Conservation (phyloP, 1,284 basidiomycete genomes). For the Golubevia pallescens region DNA sequence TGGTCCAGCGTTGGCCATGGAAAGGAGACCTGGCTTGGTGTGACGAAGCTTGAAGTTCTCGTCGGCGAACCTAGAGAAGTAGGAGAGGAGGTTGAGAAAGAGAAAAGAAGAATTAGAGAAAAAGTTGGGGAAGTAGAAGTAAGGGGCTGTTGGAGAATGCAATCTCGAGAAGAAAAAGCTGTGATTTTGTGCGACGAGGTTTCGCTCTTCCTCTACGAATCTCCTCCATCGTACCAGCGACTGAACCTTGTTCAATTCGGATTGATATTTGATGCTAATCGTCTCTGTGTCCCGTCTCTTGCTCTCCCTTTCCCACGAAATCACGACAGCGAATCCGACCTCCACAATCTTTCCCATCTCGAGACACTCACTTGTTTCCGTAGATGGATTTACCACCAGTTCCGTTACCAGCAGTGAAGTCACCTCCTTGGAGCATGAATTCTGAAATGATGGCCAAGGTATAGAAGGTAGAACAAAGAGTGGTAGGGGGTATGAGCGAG, state of each 20-base stretch:
- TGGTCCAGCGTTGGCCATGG: constrained; percentile 22
- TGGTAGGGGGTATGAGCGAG: neutral
- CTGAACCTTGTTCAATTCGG: neutral
- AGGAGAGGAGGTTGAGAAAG: no score
- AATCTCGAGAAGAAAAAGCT: neutral
- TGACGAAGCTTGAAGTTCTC: constrained; percentile 57
- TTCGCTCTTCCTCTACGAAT: neutral
- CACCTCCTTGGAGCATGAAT: constrained; percentile 40
- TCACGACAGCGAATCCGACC: no score
- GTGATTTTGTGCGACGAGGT: neutral
- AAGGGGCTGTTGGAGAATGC: no score
- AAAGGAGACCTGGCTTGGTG: constrained; percentile 36
- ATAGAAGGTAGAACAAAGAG: neutral
- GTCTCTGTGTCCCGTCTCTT: no score
- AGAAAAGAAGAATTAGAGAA: no score
- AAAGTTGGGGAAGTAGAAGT: no score
- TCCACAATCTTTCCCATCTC: no score
- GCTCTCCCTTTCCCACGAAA: no score
- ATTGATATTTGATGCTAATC: neutral
- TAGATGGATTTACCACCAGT: constrained; percentile 56
- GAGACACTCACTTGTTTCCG: constrained; percentile 9
- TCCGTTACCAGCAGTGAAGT: constrained; percentile 60
- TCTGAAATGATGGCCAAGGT: neutral
- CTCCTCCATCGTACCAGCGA: constrained; percentile 28
- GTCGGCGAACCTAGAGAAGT: constrained; percentile 31